Evolutionary conservation across 768 basidiomycete species (phyloP), one percentile per base, ranked within the genome.

Genomic region (Fomitopsis pulvina): DNA sequence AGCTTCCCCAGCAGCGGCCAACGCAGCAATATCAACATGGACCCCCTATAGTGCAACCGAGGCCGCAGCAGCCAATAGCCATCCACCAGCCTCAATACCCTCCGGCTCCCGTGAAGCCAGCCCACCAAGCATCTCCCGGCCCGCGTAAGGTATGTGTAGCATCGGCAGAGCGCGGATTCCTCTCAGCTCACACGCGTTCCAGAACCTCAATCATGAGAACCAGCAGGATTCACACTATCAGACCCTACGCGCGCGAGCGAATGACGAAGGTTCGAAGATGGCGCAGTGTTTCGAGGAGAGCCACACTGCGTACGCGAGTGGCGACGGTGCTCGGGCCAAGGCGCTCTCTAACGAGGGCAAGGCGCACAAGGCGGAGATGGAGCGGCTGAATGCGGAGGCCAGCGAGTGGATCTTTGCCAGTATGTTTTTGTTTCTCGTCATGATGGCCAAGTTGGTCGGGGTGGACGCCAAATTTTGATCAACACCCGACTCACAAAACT

Each of bases 371-470:
- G 65, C 72, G 4, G 76, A 79, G 60, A 93, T 94, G 85, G 83
- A 87, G 54, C 64, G 75, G 42, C 66, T 92, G 53, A 92, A 97
- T 63, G 75, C 75, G 51, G 69, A 93, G 63, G 95, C 94, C 1
- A 81, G 84, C 52, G 79, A 84, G 44, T 95, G 88, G 87, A 94
- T 97, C 54, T 98, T 84, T 65, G 65, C 71, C 54, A 81, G 89
- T 88, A 53, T 44, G 79, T 66, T 7, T 22, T 26, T 18, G 0
- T 38, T 14, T n/a, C 26, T 18, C 24, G 10, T 45, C 26, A 30
- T 8, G n/a, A 9, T 5, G 7, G 41, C 10, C 41, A 9, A 22
- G 10, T 43, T 27, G 45, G 37, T 27, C 43, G 32, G 34, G 29
- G 16, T 30, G 29, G 45, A 26, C 30, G 20, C 28, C 16, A 43